Percentiles rank a stretch among this genome's conserved stretches.
phyloP scores from a whole-genome alignment of 2,329 filamentous ascomycete species.

The Phaeosphaeriaceae sp. region DNA sequence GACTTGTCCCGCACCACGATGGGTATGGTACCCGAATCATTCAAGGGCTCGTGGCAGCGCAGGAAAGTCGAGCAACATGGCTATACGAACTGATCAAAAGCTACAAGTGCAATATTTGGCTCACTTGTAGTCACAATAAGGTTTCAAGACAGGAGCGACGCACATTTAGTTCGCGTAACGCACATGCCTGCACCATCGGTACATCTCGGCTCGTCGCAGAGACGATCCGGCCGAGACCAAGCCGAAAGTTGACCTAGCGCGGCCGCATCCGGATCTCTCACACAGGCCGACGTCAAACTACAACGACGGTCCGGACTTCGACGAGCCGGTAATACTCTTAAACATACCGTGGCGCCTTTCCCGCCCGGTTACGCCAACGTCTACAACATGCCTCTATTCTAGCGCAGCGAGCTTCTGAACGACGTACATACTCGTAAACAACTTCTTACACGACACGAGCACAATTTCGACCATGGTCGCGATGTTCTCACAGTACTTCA shows the following conservation, averaged over 20 bases:
- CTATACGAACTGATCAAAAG: too few species aligned
- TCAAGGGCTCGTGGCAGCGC: too few species aligned
- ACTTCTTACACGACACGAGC: too few species aligned
- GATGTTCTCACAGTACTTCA: neutral
- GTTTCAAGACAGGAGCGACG: neutral
- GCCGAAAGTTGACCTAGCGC: conserved; percentile 13
- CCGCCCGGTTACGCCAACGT: neutral
- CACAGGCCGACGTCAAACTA: conserved; percentile 10
- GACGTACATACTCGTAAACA: conserved; percentile 1
- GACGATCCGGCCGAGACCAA: conserved; percentile 19
- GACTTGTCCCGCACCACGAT: neutral
- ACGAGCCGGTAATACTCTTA: neutral
- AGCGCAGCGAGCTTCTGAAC: conserved; percentile 14
- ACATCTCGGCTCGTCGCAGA: conserved; percentile 19
- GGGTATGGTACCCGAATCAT: neutral
- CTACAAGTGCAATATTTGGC: neutral
- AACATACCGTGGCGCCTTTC: conserved; percentile 4
- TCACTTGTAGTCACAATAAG: neutral
- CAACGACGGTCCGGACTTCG: conserved; percentile 5
- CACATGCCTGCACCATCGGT: neutral
- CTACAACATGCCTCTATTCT: conserved; percentile 9
- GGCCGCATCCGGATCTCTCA: conserved; percentile 9
- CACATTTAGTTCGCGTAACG: conserved; percentile 1
- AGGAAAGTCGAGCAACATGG: too few species aligned
- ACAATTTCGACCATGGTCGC: neutral